These are phyloP conservation scores for Neoboletus brunneissimus DNA, from an alignment of 768 basidiomycete species.

Conservation along the genomic window DNA sequence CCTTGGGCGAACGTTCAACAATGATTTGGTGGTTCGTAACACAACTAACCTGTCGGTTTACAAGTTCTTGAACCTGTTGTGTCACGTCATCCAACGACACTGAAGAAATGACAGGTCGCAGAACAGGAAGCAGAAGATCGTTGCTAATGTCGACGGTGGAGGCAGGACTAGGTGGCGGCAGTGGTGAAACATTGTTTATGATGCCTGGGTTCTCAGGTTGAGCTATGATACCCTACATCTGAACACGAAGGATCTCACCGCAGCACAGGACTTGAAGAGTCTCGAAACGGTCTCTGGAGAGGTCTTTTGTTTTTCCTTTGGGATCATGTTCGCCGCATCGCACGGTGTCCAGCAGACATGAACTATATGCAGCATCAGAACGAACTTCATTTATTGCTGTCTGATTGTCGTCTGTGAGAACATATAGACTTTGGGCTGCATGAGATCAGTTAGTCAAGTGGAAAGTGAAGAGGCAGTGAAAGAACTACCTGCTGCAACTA, in stretches of 20 bases:
- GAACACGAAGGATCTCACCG: conserved; percentile 43
- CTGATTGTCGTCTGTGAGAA: conserved; percentile 89
- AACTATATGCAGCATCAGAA: conserved; percentile 55
- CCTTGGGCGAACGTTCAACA: conserved; percentile 32
- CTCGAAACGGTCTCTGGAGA: conserved; percentile 45
- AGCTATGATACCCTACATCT: background rate
- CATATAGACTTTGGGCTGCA: conserved; percentile 87
- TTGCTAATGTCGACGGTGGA: conserved; percentile 68
- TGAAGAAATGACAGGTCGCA: conserved; percentile 63
- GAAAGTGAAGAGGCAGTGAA: background rate
- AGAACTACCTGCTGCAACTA: conserved; percentile 73
- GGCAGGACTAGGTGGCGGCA: conserved; percentile 63
- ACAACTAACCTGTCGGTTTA: conserved; percentile 47
- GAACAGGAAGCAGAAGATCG: conserved; percentile 67
- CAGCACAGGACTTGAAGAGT: conserved; percentile 66
- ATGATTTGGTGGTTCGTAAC: background rate
- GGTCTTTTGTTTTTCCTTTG: conserved; percentile 42
- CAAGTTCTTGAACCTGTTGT: conserved; percentile 48
- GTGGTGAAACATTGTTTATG: conserved; percentile 70
- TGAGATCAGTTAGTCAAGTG: background rate
- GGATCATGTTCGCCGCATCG: conserved; percentile 33
- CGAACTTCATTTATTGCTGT: conserved; percentile 67
- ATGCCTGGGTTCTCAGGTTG: conserved; percentile 49
- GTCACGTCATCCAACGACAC: conserved; percentile 52
- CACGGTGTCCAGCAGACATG: conserved; percentile 64